Percentiles rank a stretch among this genome's conserved stretches.
These are phyloP conservation scores for Tuber borchii DNA, from an alignment of 495 filamentous ascomycete species.

Conservation along the genomic window DNA sequence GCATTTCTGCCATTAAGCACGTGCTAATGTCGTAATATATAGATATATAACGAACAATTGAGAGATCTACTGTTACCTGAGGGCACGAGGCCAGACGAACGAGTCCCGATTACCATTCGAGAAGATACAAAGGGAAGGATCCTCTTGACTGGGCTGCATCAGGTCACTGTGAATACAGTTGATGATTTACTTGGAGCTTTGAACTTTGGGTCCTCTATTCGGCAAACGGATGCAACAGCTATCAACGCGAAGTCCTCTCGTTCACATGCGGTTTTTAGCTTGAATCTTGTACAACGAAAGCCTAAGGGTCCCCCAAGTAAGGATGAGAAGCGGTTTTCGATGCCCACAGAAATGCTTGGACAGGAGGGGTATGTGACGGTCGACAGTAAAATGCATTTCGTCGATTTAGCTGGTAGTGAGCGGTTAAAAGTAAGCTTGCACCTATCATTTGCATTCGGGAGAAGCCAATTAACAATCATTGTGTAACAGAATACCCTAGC, in stretches of 20 bases:
- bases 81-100: constrained; percentile 58
- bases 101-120: constrained; percentile 71
- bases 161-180: constrained; percentile 83
- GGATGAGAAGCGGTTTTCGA: constrained; percentile 80
- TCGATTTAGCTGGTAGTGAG: constrained; percentile 96
- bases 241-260: constrained; percentile 99
- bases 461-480: not conserved
- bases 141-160: constrained; percentile 77
- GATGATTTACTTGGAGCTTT: constrained; percentile 84
- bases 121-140: constrained; percentile 96
- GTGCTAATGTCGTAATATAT: constrained; percentile 26
- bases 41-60: constrained; percentile 96
- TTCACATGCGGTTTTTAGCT: constrained; percentile 93
- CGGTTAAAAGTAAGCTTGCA: constrained; percentile 57
- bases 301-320: constrained; percentile 45
- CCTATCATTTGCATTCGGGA: not conserved
- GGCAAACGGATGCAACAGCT: constrained; percentile 97
- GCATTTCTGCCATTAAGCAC: constrained; percentile 8
- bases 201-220: constrained; percentile 86
- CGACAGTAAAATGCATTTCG: constrained; percentile 98
- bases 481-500: constrained; percentile 68
- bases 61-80: constrained; percentile 86
- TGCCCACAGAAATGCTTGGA: constrained; percentile 74
- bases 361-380: constrained; percentile 71
- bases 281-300: constrained; percentile 88